Evolutionary conservation across 495 filamentous ascomycete species (phyloP).

Genomic region (Immersiella caudata): DNA sequence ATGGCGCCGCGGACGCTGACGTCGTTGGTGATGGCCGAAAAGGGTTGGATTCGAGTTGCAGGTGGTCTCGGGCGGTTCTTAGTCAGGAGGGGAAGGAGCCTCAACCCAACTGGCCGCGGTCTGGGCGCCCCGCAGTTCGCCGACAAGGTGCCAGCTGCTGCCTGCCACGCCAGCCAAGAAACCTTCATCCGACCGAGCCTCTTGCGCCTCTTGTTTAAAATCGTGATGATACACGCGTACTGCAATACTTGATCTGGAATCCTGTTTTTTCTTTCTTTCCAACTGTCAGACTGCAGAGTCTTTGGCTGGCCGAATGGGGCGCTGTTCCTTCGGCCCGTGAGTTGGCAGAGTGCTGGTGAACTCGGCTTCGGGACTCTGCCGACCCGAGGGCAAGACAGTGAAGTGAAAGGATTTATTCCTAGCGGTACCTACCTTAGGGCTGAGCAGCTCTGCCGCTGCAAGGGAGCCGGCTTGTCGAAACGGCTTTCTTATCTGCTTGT

Average conservation of each 20-base stretch:
- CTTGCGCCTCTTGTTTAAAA: too few relatives aligned
- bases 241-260: too few relatives aligned
- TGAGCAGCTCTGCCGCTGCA: not conserved
- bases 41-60: slow-evolving; percentile 9
- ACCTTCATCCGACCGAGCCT: too few relatives aligned
- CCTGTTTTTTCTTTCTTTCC: too few relatives aligned
- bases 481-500: not conserved
- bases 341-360: not conserved
- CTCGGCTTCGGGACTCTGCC: not conserved
- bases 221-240: too few relatives aligned
- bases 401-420: not conserved
- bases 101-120: not conserved
- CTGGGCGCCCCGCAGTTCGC: not conserved
- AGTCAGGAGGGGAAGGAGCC: slow-evolving; percentile 12
- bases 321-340: not conserved
- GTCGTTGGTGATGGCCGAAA: slow-evolving; percentile 23
- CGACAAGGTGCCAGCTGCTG: not conserved
- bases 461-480: not conserved
- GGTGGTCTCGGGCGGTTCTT: slow-evolving; percentile 8
- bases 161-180: not conserved
- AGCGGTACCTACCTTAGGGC: not conserved
- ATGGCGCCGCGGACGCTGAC: slow-evolving; percentile 27
- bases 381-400: not conserved
- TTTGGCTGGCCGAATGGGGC: too few relatives aligned
- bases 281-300: too few relatives aligned